These are phyloP conservation scores for Pneumocystis murina DNA, from an alignment of 1,139 yeast genomes.

Conservation along the genomic window DNA sequence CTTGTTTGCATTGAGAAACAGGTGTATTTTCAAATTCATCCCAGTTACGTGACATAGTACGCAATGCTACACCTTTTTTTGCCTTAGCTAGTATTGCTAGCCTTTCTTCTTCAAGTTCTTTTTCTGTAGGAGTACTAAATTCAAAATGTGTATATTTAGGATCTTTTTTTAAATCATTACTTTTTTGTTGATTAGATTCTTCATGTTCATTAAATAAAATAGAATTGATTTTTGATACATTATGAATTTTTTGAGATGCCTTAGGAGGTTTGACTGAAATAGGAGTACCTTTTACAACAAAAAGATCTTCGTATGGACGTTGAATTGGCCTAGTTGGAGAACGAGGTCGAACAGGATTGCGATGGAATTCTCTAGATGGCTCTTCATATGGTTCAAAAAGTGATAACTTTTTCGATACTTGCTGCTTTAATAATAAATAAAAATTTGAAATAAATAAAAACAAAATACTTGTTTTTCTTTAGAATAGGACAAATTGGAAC, in stretches of 20 bases:
- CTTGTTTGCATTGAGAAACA: not conserved
- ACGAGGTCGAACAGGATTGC: not conserved
- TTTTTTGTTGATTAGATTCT: not conserved
- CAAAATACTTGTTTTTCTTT: not conserved
- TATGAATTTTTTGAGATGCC: not conserved
- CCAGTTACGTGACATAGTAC: not conserved
- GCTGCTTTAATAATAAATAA: not conserved
- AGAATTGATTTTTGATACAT: not conserved
- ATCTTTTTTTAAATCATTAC: not conserved
- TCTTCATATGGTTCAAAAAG: not conserved
- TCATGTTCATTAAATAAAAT: not conserved
- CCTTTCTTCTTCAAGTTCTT: not conserved
- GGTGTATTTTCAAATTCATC: not conserved
- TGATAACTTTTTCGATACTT: not conserved
- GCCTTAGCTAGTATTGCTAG: not conserved
- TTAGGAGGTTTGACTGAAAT: not conserved
- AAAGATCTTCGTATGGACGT: slow-evolving; percentile 2
- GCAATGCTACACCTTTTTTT: not conserved
- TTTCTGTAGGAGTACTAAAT: not conserved
- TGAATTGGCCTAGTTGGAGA: not conserved
- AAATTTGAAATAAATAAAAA: not conserved
- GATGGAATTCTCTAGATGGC: not conserved
- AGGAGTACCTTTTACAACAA: not conserved
- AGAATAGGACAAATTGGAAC: not conserved
- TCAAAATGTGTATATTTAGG: not conserved